phyloP scores from a whole-genome alignment of 257 asterid genomes.

The Craterostigma plantagineum region DNA sequence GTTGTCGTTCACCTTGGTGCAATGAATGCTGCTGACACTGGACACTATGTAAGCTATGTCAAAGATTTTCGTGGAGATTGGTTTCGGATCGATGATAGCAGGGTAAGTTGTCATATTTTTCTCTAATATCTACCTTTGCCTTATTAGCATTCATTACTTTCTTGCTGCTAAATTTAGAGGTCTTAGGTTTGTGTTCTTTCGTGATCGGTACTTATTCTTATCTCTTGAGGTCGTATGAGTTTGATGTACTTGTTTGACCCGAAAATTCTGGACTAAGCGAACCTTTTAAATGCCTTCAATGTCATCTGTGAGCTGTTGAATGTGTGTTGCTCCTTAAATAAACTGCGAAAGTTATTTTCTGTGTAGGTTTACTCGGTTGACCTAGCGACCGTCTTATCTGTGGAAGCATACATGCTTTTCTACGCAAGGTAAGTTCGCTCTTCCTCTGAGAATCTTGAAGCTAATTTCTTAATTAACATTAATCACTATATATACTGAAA shows the following conservation, averaged over 20 bases:
- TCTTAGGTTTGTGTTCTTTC: background rate
- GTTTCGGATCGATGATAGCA: constrained; percentile 31
- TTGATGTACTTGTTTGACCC: no score
- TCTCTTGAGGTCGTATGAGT: no score
- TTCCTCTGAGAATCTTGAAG: background rate
- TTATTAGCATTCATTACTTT: no score
- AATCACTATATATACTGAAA: no score
- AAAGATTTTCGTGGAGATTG: constrained; percentile 24
- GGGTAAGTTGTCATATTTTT: constrained; percentile 8
- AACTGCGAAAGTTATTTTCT: no score
- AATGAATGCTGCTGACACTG: constrained; percentile 26
- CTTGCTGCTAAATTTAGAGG: no score
- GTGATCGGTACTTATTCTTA: background rate
- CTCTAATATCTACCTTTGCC: no score
- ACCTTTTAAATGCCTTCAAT: no score
- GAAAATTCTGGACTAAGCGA: no score
- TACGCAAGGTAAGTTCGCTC: constrained; percentile 20
- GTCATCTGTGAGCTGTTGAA: no score
- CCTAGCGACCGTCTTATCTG: constrained; percentile 20
- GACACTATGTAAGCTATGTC: constrained; percentile 37
- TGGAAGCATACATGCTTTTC: constrained; percentile 31
- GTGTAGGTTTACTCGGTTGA: constrained; percentile 21
- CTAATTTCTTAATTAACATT: no score
- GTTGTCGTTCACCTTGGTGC: constrained; percentile 31
- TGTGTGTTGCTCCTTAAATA: no score